Evolutionary conservation across 371 early-diverging fungal species (phyloP).

Genomic region (Umbelopsis sp.): DNA sequence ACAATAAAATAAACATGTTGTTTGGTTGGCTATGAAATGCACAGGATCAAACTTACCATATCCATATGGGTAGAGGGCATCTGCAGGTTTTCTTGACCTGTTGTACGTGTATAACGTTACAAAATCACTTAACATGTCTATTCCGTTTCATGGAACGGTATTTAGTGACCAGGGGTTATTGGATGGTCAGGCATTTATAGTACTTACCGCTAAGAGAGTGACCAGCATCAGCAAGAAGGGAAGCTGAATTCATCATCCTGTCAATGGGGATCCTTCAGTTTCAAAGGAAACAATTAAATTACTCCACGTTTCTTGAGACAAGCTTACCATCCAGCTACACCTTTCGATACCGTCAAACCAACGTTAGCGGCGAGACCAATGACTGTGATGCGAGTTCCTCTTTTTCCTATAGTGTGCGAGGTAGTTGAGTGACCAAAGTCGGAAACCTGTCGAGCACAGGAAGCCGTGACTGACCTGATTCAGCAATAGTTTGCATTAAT

Average conservation of each 20-base stretch:
- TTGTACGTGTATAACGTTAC: conserved; percentile 73
- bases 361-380: conserved; percentile 69
- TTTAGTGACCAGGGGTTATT: not conserved
- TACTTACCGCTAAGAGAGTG: conserved; percentile 66
- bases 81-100: conserved; percentile 65
- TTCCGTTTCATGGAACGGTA: not conserved
- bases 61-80: conserved; percentile 64
- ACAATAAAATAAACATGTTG: not conserved
- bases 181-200: not conserved
- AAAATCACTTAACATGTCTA: conserved; percentile 70
- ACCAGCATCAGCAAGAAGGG: conserved; percentile 69
- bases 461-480: conserved; percentile 23
- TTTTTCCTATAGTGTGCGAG: conserved; percentile 34
- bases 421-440: not conserved
- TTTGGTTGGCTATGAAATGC: not conserved
- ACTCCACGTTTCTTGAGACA: not conserved
- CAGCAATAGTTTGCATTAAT: conserved; percentile 27
- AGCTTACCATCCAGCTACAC: conserved; percentile 63
- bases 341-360: conserved; percentile 67
- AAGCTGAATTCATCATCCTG: conserved; percentile 72
- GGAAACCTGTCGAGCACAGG: too few relatives aligned
- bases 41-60: conserved; percentile 51
- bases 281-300: not conserved
- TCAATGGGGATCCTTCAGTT: not conserved
- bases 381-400: conserved; percentile 66